Conservation (phyloP, 108 stramenopile genomes). For the Epipyxis sp. region DNA sequence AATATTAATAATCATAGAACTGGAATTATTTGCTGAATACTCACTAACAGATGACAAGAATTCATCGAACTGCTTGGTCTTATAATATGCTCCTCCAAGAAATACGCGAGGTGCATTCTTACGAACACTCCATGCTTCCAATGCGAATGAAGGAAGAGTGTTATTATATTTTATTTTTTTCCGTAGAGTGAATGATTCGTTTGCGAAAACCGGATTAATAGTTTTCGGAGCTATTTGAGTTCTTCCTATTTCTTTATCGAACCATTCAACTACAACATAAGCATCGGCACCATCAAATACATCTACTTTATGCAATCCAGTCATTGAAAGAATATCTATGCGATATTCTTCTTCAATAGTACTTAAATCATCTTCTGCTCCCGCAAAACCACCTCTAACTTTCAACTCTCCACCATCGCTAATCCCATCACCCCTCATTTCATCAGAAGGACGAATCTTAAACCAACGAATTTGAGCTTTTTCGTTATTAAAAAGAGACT, state of each 20-base stretch:
- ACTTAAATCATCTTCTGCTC: too few species aligned
- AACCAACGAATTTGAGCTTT: background rate
- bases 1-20: background rate
- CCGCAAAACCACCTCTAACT: too few species aligned
- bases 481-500: background rate
- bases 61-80: background rate
- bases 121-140: background rate
- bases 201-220: background rate
- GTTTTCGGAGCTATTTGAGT: background rate
- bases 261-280: background rate
- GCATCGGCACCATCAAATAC: background rate
- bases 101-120: background rate
- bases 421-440: too few species aligned
- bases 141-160: background rate
- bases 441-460: background rate
- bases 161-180: background rate
- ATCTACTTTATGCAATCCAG: background rate
- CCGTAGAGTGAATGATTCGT: background rate
- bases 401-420: too few species aligned
- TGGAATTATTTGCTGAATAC: background rate
- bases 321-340: too few species aligned
- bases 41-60: background rate
- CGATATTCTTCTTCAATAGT: too few species aligned
- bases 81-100: background rate
- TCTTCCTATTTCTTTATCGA: background rate